Conservation (phyloP, 2,329 filamentous ascomycete genomes). For the Volutella citrinella region DNA sequence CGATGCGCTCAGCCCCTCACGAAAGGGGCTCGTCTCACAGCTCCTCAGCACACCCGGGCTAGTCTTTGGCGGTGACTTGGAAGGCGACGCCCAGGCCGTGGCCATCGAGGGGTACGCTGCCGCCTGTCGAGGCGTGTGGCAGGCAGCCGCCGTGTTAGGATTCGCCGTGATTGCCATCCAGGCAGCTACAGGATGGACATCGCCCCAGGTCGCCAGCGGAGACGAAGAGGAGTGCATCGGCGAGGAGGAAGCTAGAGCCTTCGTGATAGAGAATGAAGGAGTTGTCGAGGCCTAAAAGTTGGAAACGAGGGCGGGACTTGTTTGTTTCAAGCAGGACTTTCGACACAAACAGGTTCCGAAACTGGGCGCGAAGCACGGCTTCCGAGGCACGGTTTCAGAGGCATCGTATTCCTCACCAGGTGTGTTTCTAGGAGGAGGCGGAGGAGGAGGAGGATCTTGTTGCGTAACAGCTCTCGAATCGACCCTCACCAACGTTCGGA, state of each 20-base stretch:
- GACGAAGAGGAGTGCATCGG: slow-evolving; percentile 32
- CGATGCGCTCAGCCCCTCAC: slow-evolving; percentile 28
- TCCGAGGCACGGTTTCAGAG: too few species aligned
- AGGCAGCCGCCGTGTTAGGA: slow-evolving; percentile 42
- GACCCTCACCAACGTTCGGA: too few species aligned
- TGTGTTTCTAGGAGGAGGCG: too few species aligned
- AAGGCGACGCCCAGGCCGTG: slow-evolving; percentile 38
- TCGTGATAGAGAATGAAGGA: slow-evolving; percentile 27
- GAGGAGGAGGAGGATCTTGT: too few species aligned
- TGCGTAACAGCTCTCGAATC: too few species aligned
- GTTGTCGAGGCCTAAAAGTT: slow-evolving; percentile 26
- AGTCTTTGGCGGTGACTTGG: slow-evolving; percentile 43
- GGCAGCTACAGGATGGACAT: slow-evolving; percentile 50
- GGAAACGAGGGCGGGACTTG: background rate
- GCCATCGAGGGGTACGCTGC: slow-evolving; percentile 47
- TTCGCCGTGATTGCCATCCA: slow-evolving; percentile 45
- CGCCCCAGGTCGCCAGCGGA: slow-evolving; percentile 50
- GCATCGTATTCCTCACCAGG: too few species aligned
- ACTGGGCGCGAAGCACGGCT: too few species aligned
- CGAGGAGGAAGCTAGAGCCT: slow-evolving; percentile 24
- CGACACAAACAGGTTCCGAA: too few species aligned
- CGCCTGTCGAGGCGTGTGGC: slow-evolving; percentile 45
- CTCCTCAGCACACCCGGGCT: slow-evolving; percentile 51
- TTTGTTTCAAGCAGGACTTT: too few species aligned
- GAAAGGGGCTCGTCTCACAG: slow-evolving; percentile 40